Percentiles rank a stretch among this genome's conserved stretches.
phyloP scores from a whole-genome alignment of 2,329 filamentous ascomycete genomes.

The Parasarocladium wereldwijsianum region DNA sequence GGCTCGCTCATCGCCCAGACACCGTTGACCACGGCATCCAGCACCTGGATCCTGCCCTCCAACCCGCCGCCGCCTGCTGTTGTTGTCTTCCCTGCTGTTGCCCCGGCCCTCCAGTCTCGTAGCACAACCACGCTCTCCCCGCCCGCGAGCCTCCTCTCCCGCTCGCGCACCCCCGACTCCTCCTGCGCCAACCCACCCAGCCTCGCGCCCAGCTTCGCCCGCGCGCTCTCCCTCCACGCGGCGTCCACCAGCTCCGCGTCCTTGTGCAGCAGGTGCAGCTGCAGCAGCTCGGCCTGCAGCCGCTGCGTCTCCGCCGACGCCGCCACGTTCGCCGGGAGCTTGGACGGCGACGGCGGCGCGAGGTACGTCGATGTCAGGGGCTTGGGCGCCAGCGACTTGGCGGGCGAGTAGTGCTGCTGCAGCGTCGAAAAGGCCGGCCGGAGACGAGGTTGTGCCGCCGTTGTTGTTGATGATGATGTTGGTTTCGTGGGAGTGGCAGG shows the following conservation, averaged over 20 bases:
- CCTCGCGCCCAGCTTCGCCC: constrained; percentile 26
- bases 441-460: constrained; percentile 16
- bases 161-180: constrained; percentile 17
- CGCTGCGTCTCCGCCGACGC: constrained; percentile 41
- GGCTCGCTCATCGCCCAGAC: constrained; percentile 43
- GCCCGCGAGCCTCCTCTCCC: constrained; percentile 31
- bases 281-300: constrained; percentile 50
- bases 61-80: constrained; percentile 19
- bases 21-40: constrained; percentile 41
- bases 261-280: constrained; percentile 49
- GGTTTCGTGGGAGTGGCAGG: constrained; percentile 6
- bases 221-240: constrained; percentile 43
- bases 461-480: constrained; percentile 5
- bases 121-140: constrained; percentile 36
- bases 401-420: constrained; percentile 54
- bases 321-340: constrained; percentile 44
- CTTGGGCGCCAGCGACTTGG: constrained; percentile 45
- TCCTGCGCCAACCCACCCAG: constrained; percentile 25
- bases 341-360: constrained; percentile 45
- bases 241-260: constrained; percentile 27
- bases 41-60: constrained; percentile 40
- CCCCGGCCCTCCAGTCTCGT: constrained; percentile 34
- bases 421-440: constrained; percentile 45
- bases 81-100: constrained; percentile 11
- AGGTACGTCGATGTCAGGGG: constrained; percentile 43